Conservation (phyloP, 768 basidiomycete genomes). For the Auricularia sp. region DNA sequence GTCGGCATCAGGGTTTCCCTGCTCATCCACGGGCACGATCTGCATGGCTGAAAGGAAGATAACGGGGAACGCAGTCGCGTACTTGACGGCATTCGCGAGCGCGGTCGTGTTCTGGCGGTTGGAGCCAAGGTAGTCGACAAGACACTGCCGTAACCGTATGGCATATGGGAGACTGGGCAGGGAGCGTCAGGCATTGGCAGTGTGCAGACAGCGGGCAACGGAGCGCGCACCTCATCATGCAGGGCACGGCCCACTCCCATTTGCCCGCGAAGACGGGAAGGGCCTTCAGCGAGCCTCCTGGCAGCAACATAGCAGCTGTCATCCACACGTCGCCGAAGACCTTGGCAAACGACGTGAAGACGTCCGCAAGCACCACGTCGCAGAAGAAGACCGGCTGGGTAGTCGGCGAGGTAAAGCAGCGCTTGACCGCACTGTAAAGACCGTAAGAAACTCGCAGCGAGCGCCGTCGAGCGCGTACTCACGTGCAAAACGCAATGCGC, state of each 20-base stretch:
- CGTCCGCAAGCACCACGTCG: conserved; percentile 90
- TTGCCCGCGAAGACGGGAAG: conserved; percentile 54
- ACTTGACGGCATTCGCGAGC: conserved; percentile 88
- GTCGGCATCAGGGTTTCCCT: conserved; percentile 33
- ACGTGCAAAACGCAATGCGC: conserved; percentile 72
- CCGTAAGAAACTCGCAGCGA: conserved; percentile 1
- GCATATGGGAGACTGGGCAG: conserved; percentile 68
- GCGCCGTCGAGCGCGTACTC: conserved; percentile 21
- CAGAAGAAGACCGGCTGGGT: conserved; percentile 67
- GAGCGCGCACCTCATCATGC: conserved; percentile 71
- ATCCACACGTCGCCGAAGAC: conserved; percentile 93
- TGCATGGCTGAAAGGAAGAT: conserved; percentile 92
- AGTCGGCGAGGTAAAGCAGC: conserved; percentile 62
- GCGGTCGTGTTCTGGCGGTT: conserved; percentile 59
- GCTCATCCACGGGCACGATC: conserved; percentile 37
- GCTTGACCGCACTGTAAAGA: conserved; percentile 47
- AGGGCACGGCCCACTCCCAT: conserved; percentile 67
- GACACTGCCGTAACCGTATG: conserved; percentile 87
- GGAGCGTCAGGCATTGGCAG: conserved; percentile 6
- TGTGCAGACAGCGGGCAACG: not conserved
- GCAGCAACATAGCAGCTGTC: conserved; percentile 75
- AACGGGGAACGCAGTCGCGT: conserved; percentile 92
- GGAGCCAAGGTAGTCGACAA: conserved; percentile 66
- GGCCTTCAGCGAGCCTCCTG: conserved; percentile 62
- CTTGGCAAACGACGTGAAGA: conserved; percentile 94